These are phyloP conservation scores for Podila verticillata DNA, from an alignment of 192 early-diverging fungal genomes.

Conservation along the genomic window DNA sequence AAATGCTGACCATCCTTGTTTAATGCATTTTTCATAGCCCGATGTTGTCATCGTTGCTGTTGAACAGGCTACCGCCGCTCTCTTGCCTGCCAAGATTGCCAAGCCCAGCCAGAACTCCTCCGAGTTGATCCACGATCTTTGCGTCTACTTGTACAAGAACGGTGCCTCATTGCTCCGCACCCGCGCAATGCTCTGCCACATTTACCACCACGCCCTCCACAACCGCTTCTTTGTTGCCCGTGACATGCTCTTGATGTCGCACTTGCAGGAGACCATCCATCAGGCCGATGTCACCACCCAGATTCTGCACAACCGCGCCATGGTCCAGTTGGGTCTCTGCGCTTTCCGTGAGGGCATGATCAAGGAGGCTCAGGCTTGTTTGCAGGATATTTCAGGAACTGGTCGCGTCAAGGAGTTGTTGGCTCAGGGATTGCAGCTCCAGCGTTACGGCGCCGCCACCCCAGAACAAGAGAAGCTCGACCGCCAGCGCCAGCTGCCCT, in stretches of 20 bases:
- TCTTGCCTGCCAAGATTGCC: slow-evolving; percentile 63
- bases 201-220: slow-evolving; percentile 97
- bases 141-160: slow-evolving; percentile 91
- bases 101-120: slow-evolving; percentile 60
- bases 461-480: slow-evolving; percentile 93
- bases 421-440: slow-evolving; percentile 78
- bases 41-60: slow-evolving; percentile 85
- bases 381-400: slow-evolving; percentile 89
- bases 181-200: slow-evolving; percentile 96
- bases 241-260: slow-evolving; percentile 98
- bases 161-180: slow-evolving; percentile 84
- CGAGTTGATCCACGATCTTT: slow-evolving; percentile 81
- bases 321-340: slow-evolving; percentile 95
- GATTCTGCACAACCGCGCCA: slow-evolving; percentile 95
- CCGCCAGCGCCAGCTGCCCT: slow-evolving; percentile 95
- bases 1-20: background rate
- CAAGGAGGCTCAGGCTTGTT: slow-evolving; percentile 84
- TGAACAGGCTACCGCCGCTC: slow-evolving; percentile 61
- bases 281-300: slow-evolving; percentile 92
- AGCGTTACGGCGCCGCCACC: slow-evolving; percentile 82
- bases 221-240: slow-evolving; percentile 92
- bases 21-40: slow-evolving; percentile 61
- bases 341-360: slow-evolving; percentile 96
- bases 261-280: slow-evolving; percentile 93
- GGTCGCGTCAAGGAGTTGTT: slow-evolving; percentile 93